Evolutionary conservation across 108 stramenopile species (phyloP).

Genomic region (Poteriospumella lacustris): DNA sequence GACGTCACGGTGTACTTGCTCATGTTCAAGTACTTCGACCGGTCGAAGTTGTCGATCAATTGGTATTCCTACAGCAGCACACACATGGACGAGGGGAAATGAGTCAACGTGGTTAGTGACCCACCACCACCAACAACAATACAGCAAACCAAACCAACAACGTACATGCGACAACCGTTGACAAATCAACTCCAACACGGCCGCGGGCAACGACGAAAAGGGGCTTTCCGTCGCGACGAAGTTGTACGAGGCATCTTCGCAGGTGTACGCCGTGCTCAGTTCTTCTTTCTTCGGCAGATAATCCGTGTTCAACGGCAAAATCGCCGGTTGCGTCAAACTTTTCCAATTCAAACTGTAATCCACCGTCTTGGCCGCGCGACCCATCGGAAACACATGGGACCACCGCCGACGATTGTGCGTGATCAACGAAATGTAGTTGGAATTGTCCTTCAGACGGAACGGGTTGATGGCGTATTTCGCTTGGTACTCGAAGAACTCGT

Average conservation of each 20-base stretch:
- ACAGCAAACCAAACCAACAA: conserved; percentile 69
- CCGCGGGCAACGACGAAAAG: conserved; percentile 60
- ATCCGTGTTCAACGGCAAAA: conserved; percentile 89
- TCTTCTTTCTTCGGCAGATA: conserved; percentile 75
- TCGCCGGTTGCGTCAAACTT: conserved; percentile 85
- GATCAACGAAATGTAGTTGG: conserved; percentile 70
- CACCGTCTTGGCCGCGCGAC: neutral
- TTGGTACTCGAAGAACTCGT: neutral
- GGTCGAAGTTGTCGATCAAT: conserved; percentile 43
- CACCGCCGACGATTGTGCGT: conserved; percentile 94
- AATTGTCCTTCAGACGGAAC: conserved; percentile 80
- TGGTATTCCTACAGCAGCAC: conserved; percentile 31
- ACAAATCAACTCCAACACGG: conserved; percentile 78
- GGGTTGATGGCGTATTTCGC: conserved; percentile 61
- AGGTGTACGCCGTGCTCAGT: conserved; percentile 51
- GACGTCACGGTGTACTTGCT: neutral
- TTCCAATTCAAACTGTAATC: conserved; percentile 82
- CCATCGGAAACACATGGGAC: conserved; percentile 91
- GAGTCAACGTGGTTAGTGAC: no score
- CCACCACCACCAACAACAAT: conserved; percentile 30
- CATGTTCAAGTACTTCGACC: conserved; percentile 52
- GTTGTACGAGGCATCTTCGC: conserved; percentile 53
- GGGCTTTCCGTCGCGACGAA: conserved; percentile 65
- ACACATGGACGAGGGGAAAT: neutral
- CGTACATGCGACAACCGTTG: conserved; percentile 64